Base-by-base conservation (phyloP, 73 alveolate species). In the Symbiodinium pilosum region DNA sequence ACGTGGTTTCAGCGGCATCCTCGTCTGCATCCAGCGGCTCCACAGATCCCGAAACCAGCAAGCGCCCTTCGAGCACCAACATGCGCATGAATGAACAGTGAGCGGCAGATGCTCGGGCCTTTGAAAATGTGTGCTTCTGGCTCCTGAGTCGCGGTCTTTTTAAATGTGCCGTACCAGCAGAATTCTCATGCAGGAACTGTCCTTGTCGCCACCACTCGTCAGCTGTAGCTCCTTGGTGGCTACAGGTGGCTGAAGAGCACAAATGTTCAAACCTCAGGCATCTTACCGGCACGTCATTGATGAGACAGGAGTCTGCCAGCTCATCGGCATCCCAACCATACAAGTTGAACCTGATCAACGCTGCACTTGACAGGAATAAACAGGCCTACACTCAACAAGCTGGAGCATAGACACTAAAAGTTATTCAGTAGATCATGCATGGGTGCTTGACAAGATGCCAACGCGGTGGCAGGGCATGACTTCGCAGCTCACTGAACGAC, bases 401-500 rank as follows among this genome's bases (percentile, higher is more conserved):
- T n/a, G n/a, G n/a, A n/a, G n/a, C 73, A 16, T 16, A n/a, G 73
- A 26, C 20, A 54, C 26, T 30, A 54, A 26, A 16, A 26, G 73
- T 54, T 26, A 24, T 30, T 54, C 34, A 54, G 20, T n/a, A 38
- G 39, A 26, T 47, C 14, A 14, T 47, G 59, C 59, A 9, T 6
- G 14, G 4, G 39, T 0, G 41, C 68, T 26, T 69, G 21, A 26
- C 92, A 4, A 43, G 84, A 20, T 38, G 24, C 93, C 93, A 88
- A 32, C 95, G 85, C 34, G 95, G 95, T 54, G 95, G 87, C 85
- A 88, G 38, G 5, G 87, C 68, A 64, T 88, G 85, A 12, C 71
- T 59, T 54, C 87, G 86, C 75, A 88, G 95, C 39, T 88, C 95
- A 84, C 87, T 64, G 86, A 88, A 88, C 20, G 95, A 88, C 41